phyloP scores from a whole-genome alignment of 2,329 filamentous ascomycete genomes.

The Stachybotrys chlorohalonatus region DNA sequence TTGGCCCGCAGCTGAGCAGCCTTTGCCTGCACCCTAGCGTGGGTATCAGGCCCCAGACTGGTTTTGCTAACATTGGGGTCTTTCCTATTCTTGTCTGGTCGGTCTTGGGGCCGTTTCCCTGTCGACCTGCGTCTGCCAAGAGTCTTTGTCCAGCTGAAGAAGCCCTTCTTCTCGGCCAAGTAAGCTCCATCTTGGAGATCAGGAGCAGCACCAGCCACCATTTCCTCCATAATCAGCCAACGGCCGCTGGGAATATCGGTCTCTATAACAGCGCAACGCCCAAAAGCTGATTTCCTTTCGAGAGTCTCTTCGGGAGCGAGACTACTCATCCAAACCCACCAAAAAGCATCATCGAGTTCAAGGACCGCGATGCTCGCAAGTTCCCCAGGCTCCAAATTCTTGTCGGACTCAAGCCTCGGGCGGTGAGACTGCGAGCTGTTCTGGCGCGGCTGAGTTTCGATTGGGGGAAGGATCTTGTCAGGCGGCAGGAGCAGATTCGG shows the following conservation, averaged over 20 bases:
- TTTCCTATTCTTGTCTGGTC: conserved; percentile 32
- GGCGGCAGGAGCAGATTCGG: conserved; percentile 74
- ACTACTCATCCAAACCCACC: conserved; percentile 99
- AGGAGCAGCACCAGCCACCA: conserved; percentile 84
- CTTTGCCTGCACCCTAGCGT: conserved; percentile 86
- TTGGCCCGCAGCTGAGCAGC: conserved; percentile 73
- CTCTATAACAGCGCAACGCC: conserved; percentile 85
- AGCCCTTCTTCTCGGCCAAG: conserved; percentile 90
- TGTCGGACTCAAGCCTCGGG: conserved; percentile 59
- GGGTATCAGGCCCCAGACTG: conserved; percentile 82
- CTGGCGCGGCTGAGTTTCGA: conserved; percentile 62
- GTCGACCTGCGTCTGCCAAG: conserved; percentile 61
- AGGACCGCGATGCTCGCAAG: conserved; percentile 83
- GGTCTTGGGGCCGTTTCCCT: conserved; percentile 48
- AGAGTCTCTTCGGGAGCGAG: conserved; percentile 82
- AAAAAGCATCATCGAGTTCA: conserved; percentile 90
- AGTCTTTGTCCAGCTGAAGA: conserved; percentile 74
- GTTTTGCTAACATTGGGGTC: conserved; percentile 57
- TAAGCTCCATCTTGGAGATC: conserved; percentile 80
- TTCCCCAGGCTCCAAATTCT: conserved; percentile 77
- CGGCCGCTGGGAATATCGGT: conserved; percentile 71
- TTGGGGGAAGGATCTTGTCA: conserved; percentile 82
- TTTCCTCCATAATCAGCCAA: conserved; percentile 94
- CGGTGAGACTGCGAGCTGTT: conserved; percentile 81
- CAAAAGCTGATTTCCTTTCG: conserved; percentile 84